Evolutionary conservation across 768 basidiomycete species (phyloP).

Genomic region (Butyriboletus loyo): DNA sequence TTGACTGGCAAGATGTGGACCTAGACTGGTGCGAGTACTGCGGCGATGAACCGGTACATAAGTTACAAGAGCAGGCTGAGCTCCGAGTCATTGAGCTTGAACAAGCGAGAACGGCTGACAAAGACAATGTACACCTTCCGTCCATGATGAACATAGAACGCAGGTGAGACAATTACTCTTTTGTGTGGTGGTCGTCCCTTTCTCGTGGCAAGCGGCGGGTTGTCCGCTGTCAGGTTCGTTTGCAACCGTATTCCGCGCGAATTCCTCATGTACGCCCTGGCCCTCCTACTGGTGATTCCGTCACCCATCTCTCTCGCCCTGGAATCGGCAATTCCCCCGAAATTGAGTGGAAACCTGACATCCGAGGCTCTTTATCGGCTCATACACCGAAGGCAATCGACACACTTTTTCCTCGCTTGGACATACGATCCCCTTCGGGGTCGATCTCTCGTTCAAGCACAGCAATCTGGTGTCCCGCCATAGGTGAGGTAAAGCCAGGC

Average conservation of each 20-base stretch:
- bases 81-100: too few species aligned
- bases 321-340: constrained; percentile 17
- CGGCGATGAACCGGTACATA: constrained; percentile 5
- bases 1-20: background rate
- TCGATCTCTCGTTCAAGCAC: constrained; percentile 24
- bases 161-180: constrained; percentile 10
- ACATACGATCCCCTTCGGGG: constrained; percentile 30
- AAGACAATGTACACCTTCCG: constrained; percentile 1
- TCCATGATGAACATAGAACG: background rate
- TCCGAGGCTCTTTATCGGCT: constrained; percentile 19
- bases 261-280: constrained; percentile 20
- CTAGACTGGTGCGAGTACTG: constrained; percentile 1
- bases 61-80: background rate
- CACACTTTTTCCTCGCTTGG: constrained; percentile 22
- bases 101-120: background rate
- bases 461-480: constrained; percentile 21
- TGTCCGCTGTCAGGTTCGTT: constrained; percentile 12
- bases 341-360: constrained; percentile 6
- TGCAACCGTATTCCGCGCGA: constrained; percentile 14
- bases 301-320: constrained; percentile 12
- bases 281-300: constrained; percentile 16
- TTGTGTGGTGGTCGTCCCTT: background rate
- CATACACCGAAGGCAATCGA: constrained; percentile 15
- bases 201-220: constrained; percentile 4
- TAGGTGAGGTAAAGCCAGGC: constrained; percentile 29